Evolutionary conservation across 495 filamentous ascomycete genomes (phyloP), one percentile per base, ranked within the genome.

Genomic region (Pseudoneurospora amorphoporcata): DNA sequence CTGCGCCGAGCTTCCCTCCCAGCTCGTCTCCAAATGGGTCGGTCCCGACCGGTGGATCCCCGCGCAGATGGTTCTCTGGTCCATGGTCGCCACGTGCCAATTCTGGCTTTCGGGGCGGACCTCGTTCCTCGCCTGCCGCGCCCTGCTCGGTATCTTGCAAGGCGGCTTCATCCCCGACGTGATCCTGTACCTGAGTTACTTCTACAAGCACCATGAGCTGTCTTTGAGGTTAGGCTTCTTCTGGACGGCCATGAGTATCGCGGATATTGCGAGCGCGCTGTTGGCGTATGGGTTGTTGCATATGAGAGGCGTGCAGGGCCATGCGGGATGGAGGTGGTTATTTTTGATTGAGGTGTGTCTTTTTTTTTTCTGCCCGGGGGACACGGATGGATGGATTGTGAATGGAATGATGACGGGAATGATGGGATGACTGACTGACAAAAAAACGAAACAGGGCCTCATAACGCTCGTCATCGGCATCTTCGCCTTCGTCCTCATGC

Each of bases 11-110:
- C 82, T 94, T 14, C 92, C 92, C 3, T 93, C 91, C 0, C 92
- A 94, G 76, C 81, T 94, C 2, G 79, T 94, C 9, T 88, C 87
- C 19, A 95, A 95, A 76, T 90, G 87, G 81, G 72, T 95, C 39
- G 94, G 94, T 0, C 92, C 93, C 0, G 93, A 96, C 78, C 86
- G 88, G 39, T 96, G 93, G 92, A 94, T 97, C 70, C 92, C 93
- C 0, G 81, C 90, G 38, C 92, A 95, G 75, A 95, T 95, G 87
- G 82, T 93, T 1, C 84, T 86, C 4, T 96, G 93, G 91, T 92
- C 89, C 76, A 73, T 94, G 9, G 88, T 94, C 40, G 91, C 92
- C 0, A 81, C 84, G 32, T 86, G 83, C 53, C 92, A 95, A 79
- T 88, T 91, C 12, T 89, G 89, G 72, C 77, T 96, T 8, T 84